Evolutionary conservation across 352 stramenopile genomes (phyloP).

Genomic region (Globisporangium polare): DNA sequence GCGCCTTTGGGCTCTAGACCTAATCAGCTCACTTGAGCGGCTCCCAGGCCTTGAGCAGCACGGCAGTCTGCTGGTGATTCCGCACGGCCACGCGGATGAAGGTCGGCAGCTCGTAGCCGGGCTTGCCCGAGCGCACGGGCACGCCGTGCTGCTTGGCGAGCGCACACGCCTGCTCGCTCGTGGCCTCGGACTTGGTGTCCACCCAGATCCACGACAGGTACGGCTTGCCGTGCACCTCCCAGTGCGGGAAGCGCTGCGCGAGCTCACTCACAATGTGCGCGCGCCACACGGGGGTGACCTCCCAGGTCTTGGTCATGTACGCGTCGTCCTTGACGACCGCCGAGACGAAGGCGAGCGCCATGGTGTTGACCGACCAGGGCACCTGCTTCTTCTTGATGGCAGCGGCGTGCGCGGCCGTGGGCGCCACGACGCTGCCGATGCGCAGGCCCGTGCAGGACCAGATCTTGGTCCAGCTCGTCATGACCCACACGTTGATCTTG

Average conservation of each 20-base stretch:
- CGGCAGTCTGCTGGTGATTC: constrained; percentile 55
- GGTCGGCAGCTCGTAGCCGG: constrained; percentile 85
- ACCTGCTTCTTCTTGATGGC: constrained; percentile 90
- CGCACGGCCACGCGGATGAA: constrained; percentile 85
- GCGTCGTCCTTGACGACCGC: constrained; percentile 73
- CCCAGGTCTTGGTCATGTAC: constrained; percentile 83
- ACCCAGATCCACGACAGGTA: constrained; percentile 90
- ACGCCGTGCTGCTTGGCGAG: constrained; percentile 83
- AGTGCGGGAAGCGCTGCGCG: constrained; percentile 55
- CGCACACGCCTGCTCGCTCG: constrained; percentile 51
- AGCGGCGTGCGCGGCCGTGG: constrained; percentile 66
- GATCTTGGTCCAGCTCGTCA: constrained; percentile 92
- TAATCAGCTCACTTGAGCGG: constrained; percentile 33
- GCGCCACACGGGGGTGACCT: constrained; percentile 80
- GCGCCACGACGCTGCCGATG: constrained; percentile 85
- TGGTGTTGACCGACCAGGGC: constrained; percentile 90
- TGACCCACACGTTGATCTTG: constrained; percentile 88
- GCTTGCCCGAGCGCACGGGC: constrained; percentile 81
- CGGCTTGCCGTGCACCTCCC: constrained; percentile 60
- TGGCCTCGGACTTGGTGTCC: constrained; percentile 66
- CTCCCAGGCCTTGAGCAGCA: constrained; percentile 77
- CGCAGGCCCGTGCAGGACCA: constrained; percentile 89
- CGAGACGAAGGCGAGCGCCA: constrained; percentile 85
- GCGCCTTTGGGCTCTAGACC: not conserved
- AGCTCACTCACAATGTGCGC: constrained; percentile 51